These are phyloP conservation scores for Aureobasidium zeae DNA, from an alignment of 2,329 filamentous ascomycete genomes.

Conservation along the genomic window DNA sequence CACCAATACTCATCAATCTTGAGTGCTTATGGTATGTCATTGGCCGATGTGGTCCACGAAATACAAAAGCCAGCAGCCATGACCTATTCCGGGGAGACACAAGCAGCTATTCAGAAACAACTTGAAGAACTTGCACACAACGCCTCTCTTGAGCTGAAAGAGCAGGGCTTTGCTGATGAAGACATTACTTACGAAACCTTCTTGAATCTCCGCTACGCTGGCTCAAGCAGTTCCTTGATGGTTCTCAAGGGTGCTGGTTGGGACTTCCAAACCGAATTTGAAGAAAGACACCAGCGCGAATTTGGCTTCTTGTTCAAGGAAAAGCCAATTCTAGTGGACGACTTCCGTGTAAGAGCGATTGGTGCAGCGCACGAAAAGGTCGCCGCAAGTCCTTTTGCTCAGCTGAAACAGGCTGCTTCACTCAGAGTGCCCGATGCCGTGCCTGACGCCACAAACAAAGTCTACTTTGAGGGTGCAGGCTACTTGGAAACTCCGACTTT, in stretches of 20 bases:
- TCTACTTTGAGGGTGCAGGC: slow-evolving; percentile 23
- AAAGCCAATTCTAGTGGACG: slow-evolving; percentile 36
- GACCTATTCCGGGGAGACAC: slow-evolving; percentile 18
- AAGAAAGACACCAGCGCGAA: slow-evolving; percentile 32
- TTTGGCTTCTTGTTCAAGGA: slow-evolving; percentile 34
- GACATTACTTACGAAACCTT: slow-evolving; percentile 28
- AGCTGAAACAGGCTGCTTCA: background rate
- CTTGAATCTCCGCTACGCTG: slow-evolving; percentile 38
- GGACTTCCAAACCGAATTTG: slow-evolving; percentile 32
- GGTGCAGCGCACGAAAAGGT: slow-evolving; percentile 16
- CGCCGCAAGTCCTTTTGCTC: background rate
- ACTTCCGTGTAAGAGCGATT: slow-evolving; percentile 36
- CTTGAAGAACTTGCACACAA: slow-evolving; percentile 48
- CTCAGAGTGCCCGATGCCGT: background rate
- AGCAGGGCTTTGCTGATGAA: slow-evolving; percentile 52
- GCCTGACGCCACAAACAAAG: slow-evolving; percentile 6
- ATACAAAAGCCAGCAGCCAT: slow-evolving; percentile 31
- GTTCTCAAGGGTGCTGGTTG: slow-evolving; percentile 27
- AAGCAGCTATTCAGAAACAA: slow-evolving; percentile 62
- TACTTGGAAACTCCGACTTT: slow-evolving; percentile 22
- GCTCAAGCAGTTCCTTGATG: slow-evolving; percentile 38
- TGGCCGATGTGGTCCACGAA: slow-evolving; percentile 40
- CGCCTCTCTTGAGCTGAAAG: slow-evolving; percentile 49
- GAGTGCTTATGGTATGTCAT: slow-evolving; percentile 40
- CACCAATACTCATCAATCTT: slow-evolving; percentile 40